A percentile compares a stretch with the other conserved stretches of the same genome.
Conservation (phyloP, 495 filamentous ascomycete genomes). For the Staphylotrichum longicolle region DNA sequence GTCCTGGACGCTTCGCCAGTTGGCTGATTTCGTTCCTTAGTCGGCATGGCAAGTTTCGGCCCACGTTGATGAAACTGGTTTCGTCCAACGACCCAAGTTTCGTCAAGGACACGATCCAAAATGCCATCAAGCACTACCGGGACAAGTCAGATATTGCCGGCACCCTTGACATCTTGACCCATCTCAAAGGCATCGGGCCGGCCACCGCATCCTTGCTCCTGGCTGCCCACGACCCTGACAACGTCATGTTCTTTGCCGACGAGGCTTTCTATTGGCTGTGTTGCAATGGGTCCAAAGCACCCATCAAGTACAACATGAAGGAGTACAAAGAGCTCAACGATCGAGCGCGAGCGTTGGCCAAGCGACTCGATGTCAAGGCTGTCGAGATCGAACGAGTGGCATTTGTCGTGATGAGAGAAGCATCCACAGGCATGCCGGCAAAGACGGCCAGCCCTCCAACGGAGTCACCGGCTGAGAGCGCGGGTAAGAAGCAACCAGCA, state of each 20-base stretch:
- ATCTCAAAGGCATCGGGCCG: constrained; percentile 63
- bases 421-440: not conserved
- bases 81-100: constrained; percentile 53
- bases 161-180: constrained; percentile 51
- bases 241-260: constrained; percentile 73
- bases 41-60: constrained; percentile 69
- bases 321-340: constrained; percentile 60
- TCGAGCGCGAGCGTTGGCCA: constrained; percentile 44
- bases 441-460: constrained; percentile 14
- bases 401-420: constrained; percentile 55
- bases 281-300: constrained; percentile 41
- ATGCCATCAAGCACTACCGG: constrained; percentile 51
- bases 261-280: constrained; percentile 69
- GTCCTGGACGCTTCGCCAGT: too few relatives aligned
- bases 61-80: constrained; percentile 63
- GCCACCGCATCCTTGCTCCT: constrained; percentile 73
- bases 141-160: constrained; percentile 44
- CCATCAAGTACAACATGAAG: constrained; percentile 62
- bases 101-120: constrained; percentile 45
- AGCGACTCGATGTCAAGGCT: constrained; percentile 53
- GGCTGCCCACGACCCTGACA: constrained; percentile 54
- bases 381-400: constrained; percentile 67
- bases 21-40: constrained; percentile 24
- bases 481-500: constrained; percentile 17
- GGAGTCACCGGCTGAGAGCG: constrained; percentile 1